These are phyloP conservation scores for Isochrysis galbana DNA, from an alignment of 78 protist species.

Conservation along the genomic window DNA sequence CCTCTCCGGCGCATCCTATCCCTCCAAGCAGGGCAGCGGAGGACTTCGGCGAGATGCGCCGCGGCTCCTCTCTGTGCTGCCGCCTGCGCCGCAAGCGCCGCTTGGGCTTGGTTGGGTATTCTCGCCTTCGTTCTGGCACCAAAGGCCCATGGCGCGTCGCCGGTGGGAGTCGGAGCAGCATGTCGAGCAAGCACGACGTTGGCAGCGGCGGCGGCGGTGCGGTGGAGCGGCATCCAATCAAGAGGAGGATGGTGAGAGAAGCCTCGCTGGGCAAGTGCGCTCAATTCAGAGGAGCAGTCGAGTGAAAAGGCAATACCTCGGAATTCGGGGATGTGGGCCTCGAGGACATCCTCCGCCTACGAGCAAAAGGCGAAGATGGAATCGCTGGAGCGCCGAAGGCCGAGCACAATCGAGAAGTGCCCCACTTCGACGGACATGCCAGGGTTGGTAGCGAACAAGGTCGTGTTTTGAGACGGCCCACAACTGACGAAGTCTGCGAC, in stretches of 20 bases:
- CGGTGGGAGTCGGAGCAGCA: background rate
- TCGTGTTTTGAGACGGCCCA: too few species aligned
- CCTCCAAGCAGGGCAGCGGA: background rate
- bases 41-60: background rate
- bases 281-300: background rate
- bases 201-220: background rate
- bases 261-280: background rate
- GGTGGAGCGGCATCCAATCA: background rate
- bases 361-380: too few species aligned
- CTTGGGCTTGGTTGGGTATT: background rate
- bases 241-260: background rate
- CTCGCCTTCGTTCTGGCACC: background rate
- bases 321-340: background rate
- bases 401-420: too few species aligned
- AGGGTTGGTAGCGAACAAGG: too few species aligned
- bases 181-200: background rate
- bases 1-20: background rate
- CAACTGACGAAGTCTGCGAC: too few species aligned
- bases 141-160: background rate
- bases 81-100: background rate
- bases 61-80: background rate
- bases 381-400: too few species aligned
- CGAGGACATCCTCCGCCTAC: background rate
- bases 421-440: too few species aligned
- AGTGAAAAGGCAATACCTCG: slow-evolving; percentile 16